Conservation (phyloP, 306 rosid genomes). For the Dryas octopetala region DNA sequence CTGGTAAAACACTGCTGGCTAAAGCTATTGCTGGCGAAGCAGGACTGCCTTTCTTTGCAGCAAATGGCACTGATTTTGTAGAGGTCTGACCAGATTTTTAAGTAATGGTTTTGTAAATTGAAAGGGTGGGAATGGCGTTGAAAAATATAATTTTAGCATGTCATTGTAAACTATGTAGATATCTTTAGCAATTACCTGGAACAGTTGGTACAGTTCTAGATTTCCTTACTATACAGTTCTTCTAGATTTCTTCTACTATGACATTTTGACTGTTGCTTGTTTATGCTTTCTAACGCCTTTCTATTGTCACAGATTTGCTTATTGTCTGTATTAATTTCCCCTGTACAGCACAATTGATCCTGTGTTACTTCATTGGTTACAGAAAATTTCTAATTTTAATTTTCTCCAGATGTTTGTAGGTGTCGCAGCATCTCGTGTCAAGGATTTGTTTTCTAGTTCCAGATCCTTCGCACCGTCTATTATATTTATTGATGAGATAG, state of each 20-base stretch:
- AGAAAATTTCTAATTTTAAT: neutral
- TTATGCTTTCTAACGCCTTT: neutral
- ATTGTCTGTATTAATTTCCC: neutral
- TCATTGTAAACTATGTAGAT: neutral
- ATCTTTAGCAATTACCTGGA: constrained; percentile 3
- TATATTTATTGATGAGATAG: constrained; percentile 95
- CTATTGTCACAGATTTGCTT: neutral
- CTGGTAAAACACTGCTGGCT: constrained; percentile 96
- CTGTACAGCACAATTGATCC: neutral
- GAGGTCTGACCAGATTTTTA: constrained; percentile 63
- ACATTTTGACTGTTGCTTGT: neutral
- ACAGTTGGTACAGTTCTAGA: neutral
- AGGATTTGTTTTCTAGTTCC: constrained; percentile 87
- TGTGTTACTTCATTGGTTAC: neutral
- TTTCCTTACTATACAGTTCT: neutral
- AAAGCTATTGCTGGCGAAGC: constrained; percentile 99
- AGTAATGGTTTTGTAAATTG: constrained; percentile 18
- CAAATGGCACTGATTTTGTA: constrained; percentile 96
- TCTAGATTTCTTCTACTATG: neutral
- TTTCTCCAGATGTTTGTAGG: constrained; percentile 91
- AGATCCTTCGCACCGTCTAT: constrained; percentile 91
- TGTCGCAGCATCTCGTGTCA: constrained; percentile 98
- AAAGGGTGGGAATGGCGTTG: neutral
- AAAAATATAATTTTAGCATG: neutral
- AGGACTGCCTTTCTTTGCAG: constrained; percentile 96